phyloP scores from a whole-genome alignment of 129 eudicot species.

The Erigeron canadensis region DNA sequence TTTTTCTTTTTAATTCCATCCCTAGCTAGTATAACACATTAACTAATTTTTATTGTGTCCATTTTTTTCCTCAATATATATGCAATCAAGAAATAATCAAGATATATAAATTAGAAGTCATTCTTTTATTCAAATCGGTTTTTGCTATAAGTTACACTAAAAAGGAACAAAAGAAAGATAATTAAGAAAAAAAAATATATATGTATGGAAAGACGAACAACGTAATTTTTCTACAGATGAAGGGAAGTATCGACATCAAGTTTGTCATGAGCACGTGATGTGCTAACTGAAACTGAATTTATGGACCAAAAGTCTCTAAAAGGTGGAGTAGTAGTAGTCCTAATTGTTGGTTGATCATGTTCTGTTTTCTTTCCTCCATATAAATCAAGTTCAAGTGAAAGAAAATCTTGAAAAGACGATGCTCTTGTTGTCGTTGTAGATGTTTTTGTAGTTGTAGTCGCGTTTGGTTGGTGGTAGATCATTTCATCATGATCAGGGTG shows the following conservation, averaged over 20 bases:
- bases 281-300: slow-evolving; percentile 29
- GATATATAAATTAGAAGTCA: slow-evolving; percentile 16
- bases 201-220: neutral
- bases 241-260: slow-evolving; percentile 60
- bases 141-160: slow-evolving; percentile 36
- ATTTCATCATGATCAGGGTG: slow-evolving; percentile 1
- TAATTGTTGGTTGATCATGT: slow-evolving; percentile 17
- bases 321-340: slow-evolving; percentile 23
- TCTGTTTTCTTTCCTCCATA: slow-evolving; percentile 29
- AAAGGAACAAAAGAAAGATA: slow-evolving; percentile 24
- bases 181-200: neutral
- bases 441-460: neutral
- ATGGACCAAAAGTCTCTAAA: slow-evolving; percentile 34
- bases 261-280: slow-evolving; percentile 25
- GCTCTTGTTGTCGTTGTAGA: slow-evolving; percentile 5
- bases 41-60: neutral
- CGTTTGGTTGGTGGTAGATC: slow-evolving; percentile 2
- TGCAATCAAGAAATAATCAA: neutral
- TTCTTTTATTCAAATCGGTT: slow-evolving; percentile 30
- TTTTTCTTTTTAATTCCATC: no score
- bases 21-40: neutral
- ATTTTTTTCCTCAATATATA: neutral
- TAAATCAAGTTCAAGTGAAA: slow-evolving; percentile 54
- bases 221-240: slow-evolving; percentile 45
- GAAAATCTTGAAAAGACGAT: slow-evolving; percentile 41